Evolutionary conservation across 176 grass and related monocot genomes (phyloP), one percentile per base, ranked within the genome.

Genomic region (Eleusine indica): DNA sequence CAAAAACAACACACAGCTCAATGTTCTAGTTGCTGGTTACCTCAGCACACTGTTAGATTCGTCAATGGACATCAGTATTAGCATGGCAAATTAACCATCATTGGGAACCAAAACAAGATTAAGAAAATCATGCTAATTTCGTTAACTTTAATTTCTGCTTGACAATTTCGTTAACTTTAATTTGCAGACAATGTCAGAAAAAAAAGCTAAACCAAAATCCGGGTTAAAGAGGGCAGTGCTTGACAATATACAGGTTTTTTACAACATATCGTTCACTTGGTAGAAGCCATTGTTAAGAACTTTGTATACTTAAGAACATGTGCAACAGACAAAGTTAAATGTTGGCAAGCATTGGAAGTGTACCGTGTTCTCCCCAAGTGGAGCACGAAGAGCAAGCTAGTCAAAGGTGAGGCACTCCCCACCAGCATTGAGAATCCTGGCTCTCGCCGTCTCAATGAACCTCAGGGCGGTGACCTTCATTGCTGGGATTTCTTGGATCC

Each of bases 401-500:
- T 97, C 94, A n/a, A 97, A 97, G 11, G 94, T 94, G 47, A 94
- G 86, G 89, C 94, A 97, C 85, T 97, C 91, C 18, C 94, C 94
- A 81, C 94, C 94, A 75, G 94, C 91, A 56, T 97, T 97, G 57
- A 91, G 30, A 78, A 97, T 97, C 85, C 91, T 92, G 15, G 91
- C 94, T 67, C 91, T 89, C 3, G 89, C 94, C 11, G 94, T 97
- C 85, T 97, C 91, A 1, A 91, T 93, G 54, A 97, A 97, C 78
- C 91, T 84, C 70, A 97, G 75, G 40, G 94, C 94, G 0, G 94
- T 91, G 43, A 97, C 91, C 79, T 91, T 97, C 91, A 97, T 89
- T 73, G 91, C 91, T 0, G 94, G 94, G 56, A 97, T 81, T 44
- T 97, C 87, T 12, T 94, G 88, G 25, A 97, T 92, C 73, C 94